Conservation (phyloP, 768 basidiomycete species). For the Tephrocybe rancida region DNA sequence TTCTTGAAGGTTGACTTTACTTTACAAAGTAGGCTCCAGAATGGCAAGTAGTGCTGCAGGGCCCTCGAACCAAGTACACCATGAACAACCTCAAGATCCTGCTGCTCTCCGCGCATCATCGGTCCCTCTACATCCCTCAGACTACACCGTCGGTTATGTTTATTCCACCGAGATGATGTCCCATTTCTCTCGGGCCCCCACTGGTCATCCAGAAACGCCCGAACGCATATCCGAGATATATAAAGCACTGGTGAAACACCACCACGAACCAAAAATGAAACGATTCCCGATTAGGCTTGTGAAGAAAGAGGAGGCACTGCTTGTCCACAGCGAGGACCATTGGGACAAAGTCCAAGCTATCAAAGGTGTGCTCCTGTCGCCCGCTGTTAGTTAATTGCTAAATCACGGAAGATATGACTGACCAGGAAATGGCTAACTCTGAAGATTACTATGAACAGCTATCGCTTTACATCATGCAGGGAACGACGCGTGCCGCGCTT, state of each 20-base stretch:
- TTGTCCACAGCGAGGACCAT: slow-evolving; percentile 89
- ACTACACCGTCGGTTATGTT: slow-evolving; percentile 75
- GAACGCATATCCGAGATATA: slow-evolving; percentile 84
- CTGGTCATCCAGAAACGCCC: slow-evolving; percentile 69
- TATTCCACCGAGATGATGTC: slow-evolving; percentile 87
- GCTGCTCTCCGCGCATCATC: slow-evolving; percentile 42
- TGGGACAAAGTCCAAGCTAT: slow-evolving; percentile 91
- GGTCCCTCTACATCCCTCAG: slow-evolving; percentile 38
- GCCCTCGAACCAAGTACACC: slow-evolving; percentile 8
- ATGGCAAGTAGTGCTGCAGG: slow-evolving; percentile 13
- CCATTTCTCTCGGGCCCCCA: slow-evolving; percentile 58
- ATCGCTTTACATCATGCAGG: slow-evolving; percentile 88
- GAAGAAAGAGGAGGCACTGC: slow-evolving; percentile 73
- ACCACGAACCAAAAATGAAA: slow-evolving; percentile 72
- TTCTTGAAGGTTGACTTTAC: neutral
- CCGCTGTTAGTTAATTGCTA: neutral
- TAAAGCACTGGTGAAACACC: slow-evolving; percentile 58
- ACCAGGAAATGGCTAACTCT: slow-evolving; percentile 75
- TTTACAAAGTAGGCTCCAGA: neutral
- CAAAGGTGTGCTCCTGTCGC: slow-evolving; percentile 58
- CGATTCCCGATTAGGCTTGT: slow-evolving; percentile 76
- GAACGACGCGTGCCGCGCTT: slow-evolving; percentile 82
- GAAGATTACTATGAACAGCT: slow-evolving; percentile 86
- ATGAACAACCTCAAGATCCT: neutral
- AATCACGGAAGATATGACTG: slow-evolving; percentile 60